Evolutionary conservation across 306 rosid species (phyloP).

Genomic region (Prunus mira): DNA sequence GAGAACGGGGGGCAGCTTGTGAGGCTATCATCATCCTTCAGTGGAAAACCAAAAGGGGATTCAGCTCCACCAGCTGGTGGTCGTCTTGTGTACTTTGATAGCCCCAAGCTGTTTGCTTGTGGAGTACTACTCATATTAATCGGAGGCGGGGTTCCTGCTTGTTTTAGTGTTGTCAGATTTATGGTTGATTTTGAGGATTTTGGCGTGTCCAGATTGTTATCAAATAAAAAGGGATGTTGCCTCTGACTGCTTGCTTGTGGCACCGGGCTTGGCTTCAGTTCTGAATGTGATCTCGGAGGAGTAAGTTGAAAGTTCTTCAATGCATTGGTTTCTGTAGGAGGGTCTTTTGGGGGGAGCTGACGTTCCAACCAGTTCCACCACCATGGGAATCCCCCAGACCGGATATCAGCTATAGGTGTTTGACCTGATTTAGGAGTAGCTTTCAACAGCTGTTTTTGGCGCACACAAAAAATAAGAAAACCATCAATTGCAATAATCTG

Average conservation of each 20-base stretch:
- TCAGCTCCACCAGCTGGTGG: conserved; percentile 45
- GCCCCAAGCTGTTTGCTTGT: conserved; percentile 38
- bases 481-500: not conserved
- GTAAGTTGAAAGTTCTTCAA: conserved; percentile 67
- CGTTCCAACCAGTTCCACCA: conserved; percentile 99
- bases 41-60: conserved; percentile 58
- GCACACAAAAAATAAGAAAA: not conserved
- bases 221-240: conserved; percentile 46
- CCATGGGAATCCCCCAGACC: conserved; percentile 78
- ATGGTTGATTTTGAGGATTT: conserved; percentile 74
- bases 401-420: conserved; percentile 49
- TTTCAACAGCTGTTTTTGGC: conserved; percentile 59
- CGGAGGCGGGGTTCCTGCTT: conserved; percentile 47
- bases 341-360: conserved; percentile 47
- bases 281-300: conserved; percentile 71
- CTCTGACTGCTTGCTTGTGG: conserved; percentile 50
- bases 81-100: conserved; percentile 47
- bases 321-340: conserved; percentile 49
- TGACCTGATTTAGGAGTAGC: conserved; percentile 70
- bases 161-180: conserved; percentile 36
- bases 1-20: conserved; percentile 95
- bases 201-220: conserved; percentile 67
- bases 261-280: conserved; percentile 62
- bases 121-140: conserved; percentile 43
- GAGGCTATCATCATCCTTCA: conserved; percentile 83